Base-by-base conservation (phyloP, 495 filamentous ascomycete species). In the Penicillium canescens region DNA sequence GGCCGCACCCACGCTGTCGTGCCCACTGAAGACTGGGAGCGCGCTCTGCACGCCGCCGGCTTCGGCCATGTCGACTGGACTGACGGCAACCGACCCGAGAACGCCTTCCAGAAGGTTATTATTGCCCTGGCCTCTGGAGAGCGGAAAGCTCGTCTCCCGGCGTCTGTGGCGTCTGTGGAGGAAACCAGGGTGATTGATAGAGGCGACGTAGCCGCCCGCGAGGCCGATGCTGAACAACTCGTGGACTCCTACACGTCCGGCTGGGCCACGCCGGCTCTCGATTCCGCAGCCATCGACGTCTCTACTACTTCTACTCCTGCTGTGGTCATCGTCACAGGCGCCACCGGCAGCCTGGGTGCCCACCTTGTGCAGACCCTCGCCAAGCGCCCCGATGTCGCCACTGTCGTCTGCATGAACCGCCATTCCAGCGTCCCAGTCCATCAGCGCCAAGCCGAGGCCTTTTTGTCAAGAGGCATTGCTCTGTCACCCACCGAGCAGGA, bases 21-120 rank as follows among this genome's bases (percentile, higher is more conserved):
- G 0, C 49, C 60, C 13, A 57, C 68, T 24, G 21, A 43, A 0
- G 45, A 48, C 2, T 82, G 79, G 80, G 59, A 76, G 26, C 26
- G 35, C 0, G 66, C 65, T 10, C 56, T 84, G 6, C 63, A 71
- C 21, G 23, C 61, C 1, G 71, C 52, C 0, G 81, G 80, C 0
- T 84, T 67, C 58, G 69, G 66, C 11, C 65, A 74, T 56, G 74
- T 82, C 3, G 74, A 78, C 13, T 81, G 77, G 73, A 78, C 73
- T 0, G 74, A 78, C 46, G 78, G 80, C 0, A 8, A 59, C 9
- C 63, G 54, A 0, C 67, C 72, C 0, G 78, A 82, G 55, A 64
- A 55, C 9, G 63, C 67, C 12, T 57, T 77, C 1, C 62, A 78
- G 54, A 62, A 70, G n/a, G 56, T 81, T 2, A 67, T 80, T 24